phyloP scores from a whole-genome alignment of 2,329 filamentous ascomycete species.

The Calonectria pseudoreteaudii region DNA sequence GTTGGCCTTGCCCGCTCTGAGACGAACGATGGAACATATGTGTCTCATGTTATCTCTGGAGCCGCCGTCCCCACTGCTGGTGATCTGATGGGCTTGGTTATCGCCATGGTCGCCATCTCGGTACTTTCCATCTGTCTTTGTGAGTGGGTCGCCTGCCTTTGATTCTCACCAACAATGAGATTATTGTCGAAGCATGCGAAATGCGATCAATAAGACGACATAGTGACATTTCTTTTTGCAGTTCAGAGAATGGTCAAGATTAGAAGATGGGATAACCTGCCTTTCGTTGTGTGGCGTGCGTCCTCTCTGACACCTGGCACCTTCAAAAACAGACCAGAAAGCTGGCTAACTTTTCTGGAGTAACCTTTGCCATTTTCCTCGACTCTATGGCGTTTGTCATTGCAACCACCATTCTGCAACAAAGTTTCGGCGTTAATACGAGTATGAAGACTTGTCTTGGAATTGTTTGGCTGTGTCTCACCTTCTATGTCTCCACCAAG shows the following conservation, averaged over 20 bases:
- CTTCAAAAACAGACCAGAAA: no score
- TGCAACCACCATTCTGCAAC: slow-evolving; percentile 66
- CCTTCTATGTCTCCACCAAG: slow-evolving; percentile 74
- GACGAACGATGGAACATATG: not conserved
- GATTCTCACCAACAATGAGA: not conserved
- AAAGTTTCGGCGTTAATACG: slow-evolving; percentile 67
- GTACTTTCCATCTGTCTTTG: slow-evolving; percentile 52
- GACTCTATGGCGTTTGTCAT: slow-evolving; percentile 72
- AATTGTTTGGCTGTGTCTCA: slow-evolving; percentile 70
- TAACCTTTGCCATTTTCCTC: slow-evolving; percentile 69
- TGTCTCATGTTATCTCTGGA: slow-evolving; percentile 4
- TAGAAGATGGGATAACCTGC: slow-evolving; percentile 54
- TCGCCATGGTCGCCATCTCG: slow-evolving; percentile 49
- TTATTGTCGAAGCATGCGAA: not conserved
- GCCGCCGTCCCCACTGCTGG: slow-evolving; percentile 48
- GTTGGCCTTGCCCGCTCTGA: not conserved
- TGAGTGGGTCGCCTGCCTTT: slow-evolving; percentile 35
- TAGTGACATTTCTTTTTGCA: slow-evolving; percentile 32
- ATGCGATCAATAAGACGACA: not conserved
- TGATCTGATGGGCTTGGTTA: slow-evolving; percentile 50
- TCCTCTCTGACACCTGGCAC: no score
- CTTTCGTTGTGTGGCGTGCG: slow-evolving; percentile 57
- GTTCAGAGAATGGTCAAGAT: slow-evolving; percentile 52
- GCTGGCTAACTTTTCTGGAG: slow-evolving; percentile 48
- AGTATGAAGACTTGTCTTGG: slow-evolving; percentile 64